Base-by-base conservation (phyloP, 768 basidiomycete species). In the Xerocomus brunneocitrinus region DNA sequence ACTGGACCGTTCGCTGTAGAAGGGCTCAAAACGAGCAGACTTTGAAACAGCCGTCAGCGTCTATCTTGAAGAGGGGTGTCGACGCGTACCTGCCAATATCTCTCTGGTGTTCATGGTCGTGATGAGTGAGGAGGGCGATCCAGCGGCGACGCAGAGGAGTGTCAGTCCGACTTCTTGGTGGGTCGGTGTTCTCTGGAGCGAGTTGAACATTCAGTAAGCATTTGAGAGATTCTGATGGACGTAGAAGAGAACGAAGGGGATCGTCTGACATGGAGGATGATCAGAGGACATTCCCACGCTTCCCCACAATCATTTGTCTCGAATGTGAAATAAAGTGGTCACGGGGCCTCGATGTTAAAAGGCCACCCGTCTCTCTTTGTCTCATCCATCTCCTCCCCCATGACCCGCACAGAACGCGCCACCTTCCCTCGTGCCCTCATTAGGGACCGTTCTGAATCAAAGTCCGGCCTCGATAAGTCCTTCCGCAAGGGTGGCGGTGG, bases 331-430 rank as follows among this genome's bases (percentile, higher is more conserved):
- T 45, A 24, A 31, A 8, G 24, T 22, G 22, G 49, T 50, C 49
- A 50, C 49, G 40, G 19, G 49, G 46, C 31, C 22, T 10, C 40
- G 44, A 32, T 28, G 27, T 25, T 32, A 25, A 22, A 19, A 44
- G 27, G 8, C n/a, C 44, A 42, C 24, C 46, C 45, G 22, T n/a
- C 24, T 25, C 28, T 13, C 27, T 39, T 38, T 24, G 39, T 25
- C 50, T 10, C 62, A 41, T 19, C 53, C 48, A 43, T 40, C 39
- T 40, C 39, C 9, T 40, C 22, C 61, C 75, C 39, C 66, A 91
- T 91, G 89, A 91, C 89, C 54, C 87, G 89, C 63, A 91, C 89
- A 49, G 83, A 78, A 59, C 87, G 89, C 62, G 76, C 89, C 52
- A 65, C 79, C 41, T 85, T 79, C 67, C 87, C 85, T 47, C 81